Evolutionary conservation across 2,329 filamentous ascomycete species (phyloP), one percentile per base, ranked within the genome.

Genomic region (Venturia nashicola): DNA sequence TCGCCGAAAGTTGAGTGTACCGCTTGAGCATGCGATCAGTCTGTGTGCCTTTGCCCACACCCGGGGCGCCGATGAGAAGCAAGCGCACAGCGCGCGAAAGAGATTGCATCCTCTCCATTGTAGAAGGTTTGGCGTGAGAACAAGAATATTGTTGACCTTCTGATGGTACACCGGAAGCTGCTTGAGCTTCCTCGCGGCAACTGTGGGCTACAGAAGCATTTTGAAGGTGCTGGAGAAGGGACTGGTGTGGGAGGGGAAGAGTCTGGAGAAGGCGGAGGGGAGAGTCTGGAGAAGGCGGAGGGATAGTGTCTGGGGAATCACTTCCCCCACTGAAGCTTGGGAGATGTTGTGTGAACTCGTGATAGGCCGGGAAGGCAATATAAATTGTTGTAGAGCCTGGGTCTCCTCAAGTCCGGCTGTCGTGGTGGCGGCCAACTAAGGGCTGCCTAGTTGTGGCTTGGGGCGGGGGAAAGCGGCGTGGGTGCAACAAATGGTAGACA

Each of bases 11-110:
- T 72, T 97, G 89, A 3, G 92, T 90, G 73, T 94, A 99, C 68
- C 89, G 86, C 69, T 86, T 80, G 69, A 97, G 86, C 67, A 99
- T 81, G 66, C 94, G 86, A 75, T 96, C 90, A 61, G 90, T 91
- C 79, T 99, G 94, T 3, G 94, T 99, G 67, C 93, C 94, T 76
- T 99, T 99, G 67, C 94, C 94, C 65, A 96, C 94, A 65, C 92
- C 92, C n/a, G 94, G 94, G 62, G 93, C 92, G 70, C 94, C 94
- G 70, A 99, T 85, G 69, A 99, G 85, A 72, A 99, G 97, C 67
- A 97, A 87, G 67, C 94, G 89, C 63, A 94, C 94, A 65, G 94
- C 62, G 27, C 40, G 27, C 18, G 54, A 46, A 39, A 64, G 54
- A 48, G 54, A 61, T 1, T 61, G 62, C 23, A 65, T 57, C 51